phyloP scores from a whole-genome alignment of 192 early-diverging fungal species.

The Rhizophagus sp. region DNA sequence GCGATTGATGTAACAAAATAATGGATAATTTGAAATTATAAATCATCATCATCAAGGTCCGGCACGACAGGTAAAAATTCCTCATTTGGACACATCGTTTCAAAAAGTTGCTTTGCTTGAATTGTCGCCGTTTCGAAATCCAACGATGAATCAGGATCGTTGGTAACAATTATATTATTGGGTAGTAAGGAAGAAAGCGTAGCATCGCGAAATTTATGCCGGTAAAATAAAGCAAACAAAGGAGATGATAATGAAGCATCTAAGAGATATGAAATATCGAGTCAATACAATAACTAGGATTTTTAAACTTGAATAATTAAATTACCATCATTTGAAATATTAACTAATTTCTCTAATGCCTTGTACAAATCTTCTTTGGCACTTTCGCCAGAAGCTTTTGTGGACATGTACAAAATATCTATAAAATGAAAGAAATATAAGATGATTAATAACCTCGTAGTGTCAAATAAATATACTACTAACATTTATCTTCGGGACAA shows the following conservation, averaged over 20 bases:
- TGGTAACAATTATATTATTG: constrained; percentile 44
- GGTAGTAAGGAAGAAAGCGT: constrained; percentile 40
- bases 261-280: constrained; percentile 12
- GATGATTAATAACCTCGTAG: background rate
- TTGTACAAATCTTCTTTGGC: constrained; percentile 26
- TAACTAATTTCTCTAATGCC: constrained; percentile 21
- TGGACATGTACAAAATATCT: constrained; percentile 39
- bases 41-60: constrained; percentile 39
- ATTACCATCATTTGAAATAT: background rate
- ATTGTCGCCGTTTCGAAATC: constrained; percentile 49
- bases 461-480: constrained; percentile 1
- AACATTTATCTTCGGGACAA: constrained; percentile 47
- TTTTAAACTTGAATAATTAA: background rate
- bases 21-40: background rate
- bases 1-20: background rate
- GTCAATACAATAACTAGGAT: constrained; percentile 8
- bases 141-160: constrained; percentile 44
- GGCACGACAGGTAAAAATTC: constrained; percentile 53
- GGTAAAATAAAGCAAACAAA: constrained; percentile 48
- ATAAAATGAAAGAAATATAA: background rate
- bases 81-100: constrained; percentile 36
- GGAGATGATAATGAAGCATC: constrained; percentile 19
- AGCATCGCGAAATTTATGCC: constrained; percentile 39
- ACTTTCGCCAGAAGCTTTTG: constrained; percentile 10
- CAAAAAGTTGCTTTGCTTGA: constrained; percentile 49